Percentiles rank a stretch among this genome's conserved stretches.
These are phyloP conservation scores for Lecanoromycetidae sp. DNA, from an alignment of 2,329 filamentous ascomycete species.

Conservation along the genomic window DNA sequence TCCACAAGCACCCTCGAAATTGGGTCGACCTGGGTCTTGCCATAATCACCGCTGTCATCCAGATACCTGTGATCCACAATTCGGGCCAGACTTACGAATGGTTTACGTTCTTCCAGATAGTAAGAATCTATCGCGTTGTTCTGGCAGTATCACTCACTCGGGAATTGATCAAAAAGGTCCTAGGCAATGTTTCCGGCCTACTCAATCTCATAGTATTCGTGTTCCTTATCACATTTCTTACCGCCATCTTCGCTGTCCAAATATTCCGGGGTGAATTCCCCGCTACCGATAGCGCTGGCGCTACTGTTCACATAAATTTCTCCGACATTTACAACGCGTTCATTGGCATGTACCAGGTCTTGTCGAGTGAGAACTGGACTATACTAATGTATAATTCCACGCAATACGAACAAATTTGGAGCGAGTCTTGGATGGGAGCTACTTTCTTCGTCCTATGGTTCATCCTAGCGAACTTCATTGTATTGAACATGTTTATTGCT, in stretches of 20 bases:
- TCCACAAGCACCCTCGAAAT: slow-evolving; percentile 63
- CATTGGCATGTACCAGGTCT: slow-evolving; percentile 90
- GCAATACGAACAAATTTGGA: slow-evolving; percentile 47
- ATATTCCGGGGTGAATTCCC: slow-evolving; percentile 83
- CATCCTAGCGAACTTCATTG: slow-evolving; percentile 85
- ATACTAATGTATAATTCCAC: slow-evolving; percentile 73
- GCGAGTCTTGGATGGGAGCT: slow-evolving; percentile 86
- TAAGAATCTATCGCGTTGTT: slow-evolving; percentile 84
- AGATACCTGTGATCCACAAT: slow-evolving; percentile 66
- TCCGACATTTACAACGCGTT: slow-evolving; percentile 91
- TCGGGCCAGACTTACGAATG: slow-evolving; percentile 67
- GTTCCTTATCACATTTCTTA: slow-evolving; percentile 86
- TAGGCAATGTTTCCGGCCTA: slow-evolving; percentile 85
- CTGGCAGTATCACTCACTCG: slow-evolving; percentile 77
- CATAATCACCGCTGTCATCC: slow-evolving; percentile 69
- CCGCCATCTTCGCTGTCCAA: slow-evolving; percentile 85
- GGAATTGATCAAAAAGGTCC: slow-evolving; percentile 71
- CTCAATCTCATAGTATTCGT: slow-evolving; percentile 92
- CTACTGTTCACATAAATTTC: slow-evolving; percentile 62
- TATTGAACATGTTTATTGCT: slow-evolving; percentile 99
- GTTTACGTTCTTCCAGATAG: slow-evolving; percentile 84
- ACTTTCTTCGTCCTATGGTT: slow-evolving; percentile 92
- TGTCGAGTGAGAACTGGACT: slow-evolving; percentile 97
- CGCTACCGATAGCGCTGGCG: slow-evolving; percentile 45
- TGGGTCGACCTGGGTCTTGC: slow-evolving; percentile 70